These are phyloP conservation scores for Penicillium polonicum DNA, from an alignment of 2,329 filamentous ascomycete genomes.

Conservation along the genomic window DNA sequence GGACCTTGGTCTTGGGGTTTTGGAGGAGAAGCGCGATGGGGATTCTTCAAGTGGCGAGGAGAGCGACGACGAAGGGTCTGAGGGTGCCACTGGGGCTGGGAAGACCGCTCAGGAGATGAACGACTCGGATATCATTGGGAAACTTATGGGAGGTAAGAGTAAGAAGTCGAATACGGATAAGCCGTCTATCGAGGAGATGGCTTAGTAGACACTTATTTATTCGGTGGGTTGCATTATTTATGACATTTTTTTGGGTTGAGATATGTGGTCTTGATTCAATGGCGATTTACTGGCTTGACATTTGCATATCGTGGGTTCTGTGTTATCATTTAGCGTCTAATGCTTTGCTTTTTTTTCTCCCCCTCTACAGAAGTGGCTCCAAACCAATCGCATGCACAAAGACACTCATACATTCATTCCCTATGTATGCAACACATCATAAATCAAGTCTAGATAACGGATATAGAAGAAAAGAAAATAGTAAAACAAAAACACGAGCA, in stretches of 20 bases:
- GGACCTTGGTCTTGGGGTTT: constrained; percentile 47
- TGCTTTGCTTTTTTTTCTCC: neutral
- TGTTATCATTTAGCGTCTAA: constrained; percentile 1
- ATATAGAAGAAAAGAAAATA: constrained; percentile 13
- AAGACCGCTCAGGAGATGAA: constrained; percentile 12
- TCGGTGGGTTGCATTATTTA: neutral
- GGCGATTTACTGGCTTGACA: constrained; percentile 1
- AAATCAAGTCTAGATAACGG: constrained; percentile 17
- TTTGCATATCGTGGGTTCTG: neutral
- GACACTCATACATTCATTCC: constrained; percentile 8
- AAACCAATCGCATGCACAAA: neutral
- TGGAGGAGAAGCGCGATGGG: constrained; percentile 40
- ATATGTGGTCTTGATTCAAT: neutral
- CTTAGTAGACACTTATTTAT: constrained; percentile 14
- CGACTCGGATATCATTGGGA: constrained; percentile 35
- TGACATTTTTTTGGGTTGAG: neutral
- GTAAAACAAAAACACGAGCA: constrained; percentile 22
- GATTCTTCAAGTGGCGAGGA: constrained; percentile 20
- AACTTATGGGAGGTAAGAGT: constrained; percentile 40
- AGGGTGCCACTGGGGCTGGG: constrained; percentile 6
- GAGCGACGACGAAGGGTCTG: constrained; percentile 16
- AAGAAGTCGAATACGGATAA: constrained; percentile 30
- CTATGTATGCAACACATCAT: constrained; percentile 16
- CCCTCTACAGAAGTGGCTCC: neutral
- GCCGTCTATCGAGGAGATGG: constrained; percentile 41